phyloP scores from a whole-genome alignment of 208 protist species.

The Herpetomonas samuelpessoai region DNA sequence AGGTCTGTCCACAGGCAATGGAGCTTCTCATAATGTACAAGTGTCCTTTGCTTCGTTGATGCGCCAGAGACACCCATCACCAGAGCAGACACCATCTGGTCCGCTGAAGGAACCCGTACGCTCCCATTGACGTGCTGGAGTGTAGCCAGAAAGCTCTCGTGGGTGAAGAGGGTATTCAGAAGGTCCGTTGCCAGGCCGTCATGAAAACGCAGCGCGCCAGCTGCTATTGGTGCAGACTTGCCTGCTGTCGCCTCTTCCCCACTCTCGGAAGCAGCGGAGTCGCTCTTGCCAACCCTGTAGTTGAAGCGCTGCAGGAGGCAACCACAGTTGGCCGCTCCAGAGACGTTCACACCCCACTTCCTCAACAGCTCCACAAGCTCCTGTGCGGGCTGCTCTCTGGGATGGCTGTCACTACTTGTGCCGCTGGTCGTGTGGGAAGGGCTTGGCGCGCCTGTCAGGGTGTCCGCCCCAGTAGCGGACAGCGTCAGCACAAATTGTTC shows the following conservation, averaged over 20 bases:
- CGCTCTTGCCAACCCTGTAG: neutral
- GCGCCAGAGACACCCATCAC: too few species aligned
- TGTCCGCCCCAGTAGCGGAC: neutral
- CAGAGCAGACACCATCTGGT: too few species aligned
- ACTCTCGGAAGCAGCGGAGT: neutral
- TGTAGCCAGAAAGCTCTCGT: conserved; percentile 14
- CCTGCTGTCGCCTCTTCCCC: neutral
- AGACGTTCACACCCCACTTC: conserved; percentile 22
- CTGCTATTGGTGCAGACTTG: conserved; percentile 1
- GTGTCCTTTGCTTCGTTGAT: too few species aligned
- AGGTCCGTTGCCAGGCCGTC: conserved; percentile 39
- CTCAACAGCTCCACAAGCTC: conserved; percentile 8
- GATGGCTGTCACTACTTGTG: neutral
- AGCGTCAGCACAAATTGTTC: neutral
- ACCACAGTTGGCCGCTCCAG: neutral
- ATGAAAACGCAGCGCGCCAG: conserved; percentile 39
- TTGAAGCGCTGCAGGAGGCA: neutral
- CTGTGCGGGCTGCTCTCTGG: neutral
- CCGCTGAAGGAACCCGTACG: neutral
- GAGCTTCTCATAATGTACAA: neutral
- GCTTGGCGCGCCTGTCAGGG: too few species aligned
- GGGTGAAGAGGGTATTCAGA: conserved; percentile 24
- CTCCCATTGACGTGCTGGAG: conserved; percentile 6
- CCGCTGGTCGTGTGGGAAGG: neutral
- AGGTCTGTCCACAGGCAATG: neutral